Percentiles rank a stretch among this genome's conserved stretches.
These are phyloP conservation scores for Blastomyces gilchristii DNA, from an alignment of 2,329 filamentous ascomycete genomes.

Conservation along the genomic window DNA sequence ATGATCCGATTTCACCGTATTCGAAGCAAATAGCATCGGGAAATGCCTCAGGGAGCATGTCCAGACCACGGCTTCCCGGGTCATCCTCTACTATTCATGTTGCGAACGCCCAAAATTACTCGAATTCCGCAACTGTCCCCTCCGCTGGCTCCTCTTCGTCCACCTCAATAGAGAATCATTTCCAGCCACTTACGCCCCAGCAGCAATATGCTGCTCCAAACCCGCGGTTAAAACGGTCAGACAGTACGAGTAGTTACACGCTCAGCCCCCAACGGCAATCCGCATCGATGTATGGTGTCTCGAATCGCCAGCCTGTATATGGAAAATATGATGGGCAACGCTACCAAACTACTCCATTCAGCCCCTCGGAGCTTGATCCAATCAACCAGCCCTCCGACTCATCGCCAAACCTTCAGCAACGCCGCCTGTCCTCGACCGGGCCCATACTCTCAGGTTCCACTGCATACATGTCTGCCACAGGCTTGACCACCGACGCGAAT, in stretches of 20 bases:
- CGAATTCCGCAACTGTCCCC: constrained; percentile 13
- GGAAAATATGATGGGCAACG: constrained; percentile 13
- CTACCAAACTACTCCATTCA: constrained; percentile 15
- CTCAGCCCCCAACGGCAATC: constrained; percentile 21
- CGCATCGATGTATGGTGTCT: constrained; percentile 21
- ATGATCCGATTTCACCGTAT: constrained; percentile 11
- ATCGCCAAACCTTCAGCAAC: constrained; percentile 10
- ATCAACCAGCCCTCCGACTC: constrained; percentile 12
- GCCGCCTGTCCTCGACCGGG: constrained; percentile 14
- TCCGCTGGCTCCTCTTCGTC: constrained; percentile 22
- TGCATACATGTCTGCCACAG: constrained; percentile 17
- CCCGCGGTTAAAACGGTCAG: constrained; percentile 20
- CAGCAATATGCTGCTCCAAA: constrained; percentile 18
- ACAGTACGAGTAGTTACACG: constrained; percentile 22
- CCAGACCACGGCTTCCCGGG: constrained; percentile 8
- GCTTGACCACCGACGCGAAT: constrained; percentile 13
- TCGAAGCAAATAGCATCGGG: background rate
- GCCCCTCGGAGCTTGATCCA: constrained; percentile 16
- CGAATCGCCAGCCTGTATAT: constrained; percentile 20
- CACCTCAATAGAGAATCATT: constrained; percentile 23
- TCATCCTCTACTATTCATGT: constrained; percentile 13
- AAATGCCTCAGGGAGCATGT: background rate
- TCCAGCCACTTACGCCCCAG: constrained; percentile 22
- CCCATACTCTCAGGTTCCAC: constrained; percentile 10
- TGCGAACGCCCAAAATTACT: constrained; percentile 11